A percentile compares a stretch with the other conserved stretches of the same genome.
phyloP scores from a whole-genome alignment of 805 yeast genomes.

The Ogataea pilisensis region DNA sequence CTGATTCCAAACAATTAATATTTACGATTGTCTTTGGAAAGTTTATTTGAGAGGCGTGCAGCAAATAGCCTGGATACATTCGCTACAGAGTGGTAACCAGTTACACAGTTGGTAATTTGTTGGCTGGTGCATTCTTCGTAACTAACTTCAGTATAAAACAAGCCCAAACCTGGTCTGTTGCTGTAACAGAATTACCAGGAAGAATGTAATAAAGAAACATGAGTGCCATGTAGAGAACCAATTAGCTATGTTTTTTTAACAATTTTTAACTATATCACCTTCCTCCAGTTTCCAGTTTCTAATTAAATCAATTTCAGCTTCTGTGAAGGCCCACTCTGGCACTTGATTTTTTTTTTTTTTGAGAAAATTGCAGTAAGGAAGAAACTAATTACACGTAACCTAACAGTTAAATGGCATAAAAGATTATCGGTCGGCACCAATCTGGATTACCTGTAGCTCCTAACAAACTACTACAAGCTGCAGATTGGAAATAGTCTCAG shows the following conservation, averaged over 20 bases:
- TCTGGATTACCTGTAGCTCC: conserved; percentile 33
- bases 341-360: conserved; percentile 30
- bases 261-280: background rate
- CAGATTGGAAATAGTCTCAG: conserved; percentile 55
- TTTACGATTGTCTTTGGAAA: conserved; percentile 12
- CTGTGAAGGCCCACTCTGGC: conserved; percentile 9
- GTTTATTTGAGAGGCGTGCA: conserved; percentile 10
- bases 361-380: conserved; percentile 61
- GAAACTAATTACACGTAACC: conserved; percentile 51
- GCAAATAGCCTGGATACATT: conserved; percentile 14
- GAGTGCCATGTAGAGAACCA: conserved; percentile 51
- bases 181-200: conserved; percentile 58
- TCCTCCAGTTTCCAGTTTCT: background rate
- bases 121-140: conserved; percentile 25
- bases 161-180: conserved; percentile 49
- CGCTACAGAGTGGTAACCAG: conserved; percentile 45
- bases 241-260: background rate
- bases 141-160: conserved; percentile 47
- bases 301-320: background rate
- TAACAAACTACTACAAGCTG: conserved; percentile 40
- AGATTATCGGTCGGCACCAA: conserved; percentile 51
- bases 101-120: conserved; percentile 46
- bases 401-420: conserved; percentile 54
- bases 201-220: conserved; percentile 45
- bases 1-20: background rate